A percentile compares a stretch with the other conserved stretches of the same genome.
Conservation (phyloP, 495 filamentous ascomycete species). For the Usnea hakonensis region DNA sequence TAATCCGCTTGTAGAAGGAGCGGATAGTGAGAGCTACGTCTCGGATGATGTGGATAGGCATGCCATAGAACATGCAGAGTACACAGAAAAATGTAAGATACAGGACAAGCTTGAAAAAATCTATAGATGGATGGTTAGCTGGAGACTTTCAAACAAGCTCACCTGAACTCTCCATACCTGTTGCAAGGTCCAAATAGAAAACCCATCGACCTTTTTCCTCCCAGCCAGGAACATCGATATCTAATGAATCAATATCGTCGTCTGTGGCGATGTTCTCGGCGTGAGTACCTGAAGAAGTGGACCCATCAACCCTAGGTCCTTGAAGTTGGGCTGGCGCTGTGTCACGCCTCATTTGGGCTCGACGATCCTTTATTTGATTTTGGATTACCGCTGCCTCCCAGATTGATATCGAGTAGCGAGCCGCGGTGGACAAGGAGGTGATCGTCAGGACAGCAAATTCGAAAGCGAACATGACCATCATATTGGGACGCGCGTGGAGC, state of each 20-base stretch:
- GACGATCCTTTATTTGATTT: slow-evolving; percentile 59
- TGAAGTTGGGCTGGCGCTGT: slow-evolving; percentile 37
- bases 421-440: slow-evolving; percentile 66
- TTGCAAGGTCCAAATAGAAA: slow-evolving; percentile 78
- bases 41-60: slow-evolving; percentile 93
- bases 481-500: slow-evolving; percentile 76
- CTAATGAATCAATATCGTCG: slow-evolving; percentile 81
- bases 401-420: slow-evolving; percentile 73
- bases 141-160: background rate
- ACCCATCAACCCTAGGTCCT: background rate
- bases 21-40: slow-evolving; percentile 90
- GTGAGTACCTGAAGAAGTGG: slow-evolving; percentile 25
- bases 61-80: slow-evolving; percentile 83
- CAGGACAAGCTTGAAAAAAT: slow-evolving; percentile 81
- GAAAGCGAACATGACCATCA: slow-evolving; percentile 99
- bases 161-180: slow-evolving; percentile 44
- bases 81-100: slow-evolving; percentile 91
- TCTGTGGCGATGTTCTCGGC: slow-evolving; percentile 47
- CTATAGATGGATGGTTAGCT: slow-evolving; percentile 38
- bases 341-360: slow-evolving; percentile 56
- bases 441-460: slow-evolving; percentile 86
- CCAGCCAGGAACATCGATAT: slow-evolving; percentile 92
- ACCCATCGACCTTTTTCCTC: slow-evolving; percentile 93
- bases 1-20: slow-evolving; percentile 79
- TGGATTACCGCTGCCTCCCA: slow-evolving; percentile 66